Conservation (phyloP, 2,329 filamentous ascomycete species). For the Chaetothyriales sp. region DNA sequence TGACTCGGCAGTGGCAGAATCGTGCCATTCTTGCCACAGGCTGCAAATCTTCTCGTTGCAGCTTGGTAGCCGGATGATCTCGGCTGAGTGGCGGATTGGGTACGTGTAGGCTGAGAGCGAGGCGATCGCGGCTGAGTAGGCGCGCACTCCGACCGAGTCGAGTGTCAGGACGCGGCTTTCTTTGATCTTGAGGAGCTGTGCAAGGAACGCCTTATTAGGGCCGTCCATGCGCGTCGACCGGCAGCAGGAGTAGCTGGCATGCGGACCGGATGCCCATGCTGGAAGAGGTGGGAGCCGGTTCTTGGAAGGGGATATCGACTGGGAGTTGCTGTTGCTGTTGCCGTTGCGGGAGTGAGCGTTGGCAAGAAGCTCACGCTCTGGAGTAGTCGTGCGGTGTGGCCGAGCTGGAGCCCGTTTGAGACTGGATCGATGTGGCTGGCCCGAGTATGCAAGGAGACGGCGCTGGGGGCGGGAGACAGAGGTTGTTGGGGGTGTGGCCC, state of each 20-base stretch:
- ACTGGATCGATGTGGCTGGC: slow-evolving; percentile 2
- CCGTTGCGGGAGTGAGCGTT: slow-evolving; percentile 1
- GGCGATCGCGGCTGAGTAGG: slow-evolving; percentile 79
- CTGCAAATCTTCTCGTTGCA: slow-evolving; percentile 67
- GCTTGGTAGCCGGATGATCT: slow-evolving; percentile 49
- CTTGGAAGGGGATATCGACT: slow-evolving; percentile 15
- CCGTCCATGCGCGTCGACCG: slow-evolving; percentile 54
- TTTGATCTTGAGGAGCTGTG: slow-evolving; percentile 58
- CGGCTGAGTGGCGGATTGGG: slow-evolving; percentile 30
- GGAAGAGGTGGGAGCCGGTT: slow-evolving; percentile 47
- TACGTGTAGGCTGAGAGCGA: slow-evolving; percentile 67
- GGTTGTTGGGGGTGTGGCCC: slow-evolving; percentile 5
- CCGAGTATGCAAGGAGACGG: not conserved
- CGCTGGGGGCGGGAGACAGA: slow-evolving; percentile 1
- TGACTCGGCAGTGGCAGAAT: slow-evolving; percentile 23
- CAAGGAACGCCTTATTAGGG: slow-evolving; percentile 62
- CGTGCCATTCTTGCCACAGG: slow-evolving; percentile 62
- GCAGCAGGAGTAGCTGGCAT: slow-evolving; percentile 57
- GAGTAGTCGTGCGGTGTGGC: slow-evolving; percentile 56
- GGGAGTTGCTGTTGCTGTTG: slow-evolving; percentile 24
- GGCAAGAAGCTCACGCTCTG: slow-evolving; percentile 47
- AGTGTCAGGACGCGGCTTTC: slow-evolving; percentile 53
- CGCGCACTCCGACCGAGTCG: slow-evolving; percentile 66
- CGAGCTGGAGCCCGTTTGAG: slow-evolving; percentile 24
- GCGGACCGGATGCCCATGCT: slow-evolving; percentile 50